Conservation (phyloP, 306 rosid species). For the Clitoria ternatea region DNA sequence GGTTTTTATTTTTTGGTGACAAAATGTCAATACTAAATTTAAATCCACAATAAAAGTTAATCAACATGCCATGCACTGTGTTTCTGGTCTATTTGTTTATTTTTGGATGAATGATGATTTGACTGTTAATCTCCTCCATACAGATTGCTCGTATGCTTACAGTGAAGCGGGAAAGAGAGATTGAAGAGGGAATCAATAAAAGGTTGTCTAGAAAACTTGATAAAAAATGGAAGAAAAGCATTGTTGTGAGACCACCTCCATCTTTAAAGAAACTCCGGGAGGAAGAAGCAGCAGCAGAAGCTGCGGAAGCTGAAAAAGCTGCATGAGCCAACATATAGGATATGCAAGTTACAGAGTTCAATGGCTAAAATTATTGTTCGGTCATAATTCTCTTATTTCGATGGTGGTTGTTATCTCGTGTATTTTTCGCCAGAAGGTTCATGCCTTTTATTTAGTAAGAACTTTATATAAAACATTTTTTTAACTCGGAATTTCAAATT, state of each 20-base stretch:
- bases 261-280: slow-evolving; percentile 57
- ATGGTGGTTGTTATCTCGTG: not conserved
- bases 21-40: not conserved
- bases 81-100: slow-evolving; percentile 4
- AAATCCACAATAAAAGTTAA: not conserved
- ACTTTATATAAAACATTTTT: not conserved
- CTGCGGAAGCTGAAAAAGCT: slow-evolving; percentile 47
- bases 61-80: not conserved
- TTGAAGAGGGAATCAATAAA: slow-evolving; percentile 80
- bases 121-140: not conserved
- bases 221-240: slow-evolving; percentile 76
- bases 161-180: slow-evolving; percentile 85
- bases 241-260: slow-evolving; percentile 80
- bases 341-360: slow-evolving; percentile 9
- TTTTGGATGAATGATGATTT: slow-evolving; percentile 22
- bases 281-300: slow-evolving; percentile 79
- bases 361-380: not conserved
- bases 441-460: slow-evolving; percentile 4
- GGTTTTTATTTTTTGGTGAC: not conserved
- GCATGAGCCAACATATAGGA: slow-evolving; percentile 32
- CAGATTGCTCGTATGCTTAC: slow-evolving; percentile 95
- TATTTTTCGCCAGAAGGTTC: not conserved
- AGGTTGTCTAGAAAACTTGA: slow-evolving; percentile 90
- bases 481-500: not conserved
- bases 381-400: not conserved